These are phyloP conservation scores for Phytophthora sp. DNA, from an alignment of 352 stramenopile genomes.

Conservation along the genomic window DNA sequence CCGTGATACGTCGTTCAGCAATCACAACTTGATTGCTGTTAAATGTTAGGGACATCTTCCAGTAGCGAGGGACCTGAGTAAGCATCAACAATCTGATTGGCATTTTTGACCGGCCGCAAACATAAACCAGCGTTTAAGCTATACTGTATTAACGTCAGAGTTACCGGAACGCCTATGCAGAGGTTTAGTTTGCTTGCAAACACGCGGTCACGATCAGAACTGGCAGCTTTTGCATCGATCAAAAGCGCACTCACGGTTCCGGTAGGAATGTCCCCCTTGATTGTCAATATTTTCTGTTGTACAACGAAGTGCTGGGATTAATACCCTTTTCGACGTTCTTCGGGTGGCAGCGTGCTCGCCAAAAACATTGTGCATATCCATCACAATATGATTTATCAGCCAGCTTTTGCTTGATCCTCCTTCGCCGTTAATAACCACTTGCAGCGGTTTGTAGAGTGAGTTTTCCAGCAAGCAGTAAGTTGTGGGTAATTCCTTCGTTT, in stretches of 20 bases:
- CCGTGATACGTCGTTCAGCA: not conserved
- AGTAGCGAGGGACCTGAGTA: not conserved
- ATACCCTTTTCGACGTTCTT: not conserved
- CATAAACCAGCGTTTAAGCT: not conserved
- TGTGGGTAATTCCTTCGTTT: no score
- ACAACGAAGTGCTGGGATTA: not conserved
- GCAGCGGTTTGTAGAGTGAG: not conserved
- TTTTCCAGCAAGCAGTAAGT: no score
- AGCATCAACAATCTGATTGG: not conserved
- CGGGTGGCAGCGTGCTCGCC: not conserved
- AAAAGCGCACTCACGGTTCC: not conserved
- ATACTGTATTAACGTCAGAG: not conserved
- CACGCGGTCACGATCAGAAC: not conserved
- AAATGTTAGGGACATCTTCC: not conserved
- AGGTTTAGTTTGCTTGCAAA: not conserved
- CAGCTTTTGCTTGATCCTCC: not conserved
- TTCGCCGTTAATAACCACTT: constrained; percentile 2
- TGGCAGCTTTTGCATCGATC: not conserved
- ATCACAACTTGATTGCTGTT: no score
- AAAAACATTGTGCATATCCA: not conserved
- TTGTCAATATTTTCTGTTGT: not conserved
- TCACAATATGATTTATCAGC: constrained; percentile 1
- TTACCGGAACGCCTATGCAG: not conserved
- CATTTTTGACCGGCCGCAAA: not conserved
- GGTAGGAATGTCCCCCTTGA: not conserved